Evolutionary conservation across 2,329 filamentous ascomycete genomes (phyloP), one percentile per base, ranked within the genome.

Genomic region (Fusarium succisae): DNA sequence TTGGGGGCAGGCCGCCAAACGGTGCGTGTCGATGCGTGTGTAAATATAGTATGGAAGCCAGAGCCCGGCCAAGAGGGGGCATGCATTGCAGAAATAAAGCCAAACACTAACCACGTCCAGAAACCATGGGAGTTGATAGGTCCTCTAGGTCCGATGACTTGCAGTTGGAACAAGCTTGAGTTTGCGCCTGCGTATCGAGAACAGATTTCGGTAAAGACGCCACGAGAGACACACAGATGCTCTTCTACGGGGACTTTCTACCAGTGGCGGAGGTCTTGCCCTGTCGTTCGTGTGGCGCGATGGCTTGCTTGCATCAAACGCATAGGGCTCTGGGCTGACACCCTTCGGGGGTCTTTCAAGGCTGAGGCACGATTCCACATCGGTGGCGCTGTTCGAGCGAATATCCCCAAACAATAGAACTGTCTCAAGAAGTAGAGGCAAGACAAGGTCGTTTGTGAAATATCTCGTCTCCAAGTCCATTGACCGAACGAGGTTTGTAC

Each of bases 11-110:
- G 55, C 48, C 38, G 47, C 54, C 54, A 66, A 71, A 73, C 59
- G 39, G 41, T 69, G 44, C 28, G n/a, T 50, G 20, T 44, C 38
- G 45, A 69, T 67, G 66, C 48, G 62, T 54, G 75, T 61, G 75
- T 68, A 73, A 75, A 72, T 69, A 69, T 72, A 69, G 69, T 68
- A 69, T 59, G 20, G 50, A 57, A 41, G 50, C 47, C 41, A 66
- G 38, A 69, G 51, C 65, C 68, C 57, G 63, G 53, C 56, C 41
- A 41, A 58, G 53, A 72, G 38, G 20, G 48, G 26, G n/a, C 41
- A 57, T 66, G 28, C 48, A 54, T 66, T 60, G 62, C 62, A 67
- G 58, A 44, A 56, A n/a, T 45, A 41, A 72, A 44, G 35, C 53
- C 44, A 58, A 47, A 18, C 41, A 58, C 37, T 45, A 17, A 39